Conservation (phyloP, 2,329 filamentous ascomycete species). For the Hymenoscyphus infarciens region DNA sequence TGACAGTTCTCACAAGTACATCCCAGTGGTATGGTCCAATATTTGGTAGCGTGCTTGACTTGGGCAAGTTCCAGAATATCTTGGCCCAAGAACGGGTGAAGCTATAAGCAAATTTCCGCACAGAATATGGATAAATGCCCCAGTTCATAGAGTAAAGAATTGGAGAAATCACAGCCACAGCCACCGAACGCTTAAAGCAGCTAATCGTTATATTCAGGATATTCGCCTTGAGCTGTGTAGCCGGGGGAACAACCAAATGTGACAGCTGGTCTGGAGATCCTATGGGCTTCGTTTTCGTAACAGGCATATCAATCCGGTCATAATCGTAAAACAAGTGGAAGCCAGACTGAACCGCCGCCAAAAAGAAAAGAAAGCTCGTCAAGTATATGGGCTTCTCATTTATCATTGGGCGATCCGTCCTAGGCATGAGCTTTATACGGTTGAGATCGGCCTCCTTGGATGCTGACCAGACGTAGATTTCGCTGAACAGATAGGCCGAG, state of each 20-base stretch:
- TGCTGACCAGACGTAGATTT: slow-evolving; percentile 74
- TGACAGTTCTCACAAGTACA: slow-evolving; percentile 53
- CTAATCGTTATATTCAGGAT: slow-evolving; percentile 36
- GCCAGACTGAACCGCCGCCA: slow-evolving; percentile 67
- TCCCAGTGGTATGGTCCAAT: slow-evolving; percentile 55
- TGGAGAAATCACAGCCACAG: slow-evolving; percentile 41
- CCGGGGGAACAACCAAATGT: slow-evolving; percentile 37
- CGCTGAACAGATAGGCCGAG: slow-evolving; percentile 75
- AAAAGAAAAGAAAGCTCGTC: slow-evolving; percentile 62
- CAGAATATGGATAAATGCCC: slow-evolving; percentile 57
- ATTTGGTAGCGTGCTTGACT: slow-evolving; percentile 60
- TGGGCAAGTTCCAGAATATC: slow-evolving; percentile 71
- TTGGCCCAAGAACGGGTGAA: slow-evolving; percentile 68
- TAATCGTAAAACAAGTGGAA: slow-evolving; percentile 70
- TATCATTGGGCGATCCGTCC: slow-evolving; percentile 67
- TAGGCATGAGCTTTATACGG: slow-evolving; percentile 68
- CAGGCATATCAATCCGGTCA: slow-evolving; percentile 52
- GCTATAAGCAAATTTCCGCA: slow-evolving; percentile 64
- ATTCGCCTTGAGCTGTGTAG: slow-evolving; percentile 38
- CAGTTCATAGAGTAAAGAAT: slow-evolving; percentile 43
- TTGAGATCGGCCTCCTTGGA: slow-evolving; percentile 58
- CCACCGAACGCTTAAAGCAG: slow-evolving; percentile 33
- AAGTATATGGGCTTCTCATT: slow-evolving; percentile 88
- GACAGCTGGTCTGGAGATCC: slow-evolving; percentile 37
- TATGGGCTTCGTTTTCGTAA: slow-evolving; percentile 36